Conservation (phyloP, 1,139 yeast genomes). For the Taphrina wiesneri region DNA sequence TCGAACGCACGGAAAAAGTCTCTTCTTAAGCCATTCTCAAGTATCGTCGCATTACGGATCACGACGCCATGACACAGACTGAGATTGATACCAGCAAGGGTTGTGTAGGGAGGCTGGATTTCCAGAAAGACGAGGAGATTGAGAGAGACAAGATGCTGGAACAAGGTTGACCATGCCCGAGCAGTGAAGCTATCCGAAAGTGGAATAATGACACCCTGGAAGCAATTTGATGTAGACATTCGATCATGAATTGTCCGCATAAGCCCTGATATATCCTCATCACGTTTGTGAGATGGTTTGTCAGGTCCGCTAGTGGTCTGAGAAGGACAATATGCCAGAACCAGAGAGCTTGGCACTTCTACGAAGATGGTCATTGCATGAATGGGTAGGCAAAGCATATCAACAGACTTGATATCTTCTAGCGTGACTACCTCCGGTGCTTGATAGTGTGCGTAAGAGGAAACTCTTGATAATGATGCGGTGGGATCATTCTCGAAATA, state of each 20-base stretch:
- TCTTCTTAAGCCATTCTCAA: constrained; percentile 4
- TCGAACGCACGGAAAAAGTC: constrained; percentile 22
- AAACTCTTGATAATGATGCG: not conserved
- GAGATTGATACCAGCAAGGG: constrained; percentile 16
- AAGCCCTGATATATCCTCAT: not conserved
- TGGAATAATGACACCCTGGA: not conserved
- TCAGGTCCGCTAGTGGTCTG: not conserved
- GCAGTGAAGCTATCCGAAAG: constrained; percentile 10
- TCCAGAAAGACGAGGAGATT: constrained; percentile 6
- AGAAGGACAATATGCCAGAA: not conserved
- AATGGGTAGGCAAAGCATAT: not conserved
- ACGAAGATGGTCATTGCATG: not conserved
- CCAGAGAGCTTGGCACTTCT: not conserved
- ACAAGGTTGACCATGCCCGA: constrained; percentile 5
- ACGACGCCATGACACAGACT: not conserved
- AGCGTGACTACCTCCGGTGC: not conserved
- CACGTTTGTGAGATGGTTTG: not conserved
- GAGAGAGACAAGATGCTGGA: not conserved
- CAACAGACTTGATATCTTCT: not conserved
- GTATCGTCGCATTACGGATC: constrained; percentile 16
- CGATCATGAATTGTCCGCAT: not conserved
- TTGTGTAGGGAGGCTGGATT: not conserved
- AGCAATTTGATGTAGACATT: not conserved
- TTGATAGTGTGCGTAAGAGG: not conserved
- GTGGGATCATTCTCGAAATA: not conserved